Percentiles rank a stretch among this genome's conserved stretches.
phyloP scores from a whole-genome alignment of 441 rosid genomes.

The Hura crepitans region DNA sequence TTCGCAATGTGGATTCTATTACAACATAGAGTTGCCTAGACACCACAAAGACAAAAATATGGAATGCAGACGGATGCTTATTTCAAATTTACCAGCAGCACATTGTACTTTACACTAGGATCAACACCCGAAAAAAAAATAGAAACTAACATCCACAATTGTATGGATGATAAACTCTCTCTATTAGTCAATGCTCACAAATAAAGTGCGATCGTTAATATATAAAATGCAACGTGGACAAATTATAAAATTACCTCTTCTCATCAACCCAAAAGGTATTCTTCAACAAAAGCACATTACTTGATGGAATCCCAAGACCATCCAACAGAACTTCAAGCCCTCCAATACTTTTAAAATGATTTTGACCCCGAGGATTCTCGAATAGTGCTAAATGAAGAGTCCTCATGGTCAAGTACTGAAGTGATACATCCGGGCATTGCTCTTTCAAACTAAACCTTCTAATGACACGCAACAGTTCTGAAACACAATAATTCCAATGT shows the following conservation, averaged over 20 bases:
- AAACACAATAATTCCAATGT: slow-evolving; percentile 23
- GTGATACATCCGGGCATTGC: slow-evolving; percentile 51
- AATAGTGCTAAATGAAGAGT: slow-evolving; percentile 49
- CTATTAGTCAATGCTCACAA: not conserved
- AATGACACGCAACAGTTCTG: slow-evolving; percentile 71
- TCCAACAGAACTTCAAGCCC: slow-evolving; percentile 83
- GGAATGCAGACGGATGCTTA: not conserved
- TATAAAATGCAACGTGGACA: not conserved
- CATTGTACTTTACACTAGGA: not conserved
- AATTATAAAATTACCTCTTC: slow-evolving; percentile 37
- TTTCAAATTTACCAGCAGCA: not conserved
- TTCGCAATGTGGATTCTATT: not conserved
- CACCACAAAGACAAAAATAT: not conserved
- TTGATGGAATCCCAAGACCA: slow-evolving; percentile 65
- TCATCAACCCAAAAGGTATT: slow-evolving; percentile 31
- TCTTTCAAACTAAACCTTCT: slow-evolving; percentile 73
- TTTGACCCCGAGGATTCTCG: slow-evolving; percentile 74
- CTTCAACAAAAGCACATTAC: slow-evolving; percentile 35
- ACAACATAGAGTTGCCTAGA: slow-evolving; percentile 3
- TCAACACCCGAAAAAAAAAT: slow-evolving; percentile 1
- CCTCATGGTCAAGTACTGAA: slow-evolving; percentile 59
- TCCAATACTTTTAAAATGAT: slow-evolving; percentile 81
- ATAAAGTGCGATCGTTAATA: not conserved
- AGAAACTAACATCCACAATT: not conserved
- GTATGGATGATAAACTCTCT: not conserved